Conservation (phyloP, 441 rosid species). For the Pelargonium cotyledonis region DNA sequence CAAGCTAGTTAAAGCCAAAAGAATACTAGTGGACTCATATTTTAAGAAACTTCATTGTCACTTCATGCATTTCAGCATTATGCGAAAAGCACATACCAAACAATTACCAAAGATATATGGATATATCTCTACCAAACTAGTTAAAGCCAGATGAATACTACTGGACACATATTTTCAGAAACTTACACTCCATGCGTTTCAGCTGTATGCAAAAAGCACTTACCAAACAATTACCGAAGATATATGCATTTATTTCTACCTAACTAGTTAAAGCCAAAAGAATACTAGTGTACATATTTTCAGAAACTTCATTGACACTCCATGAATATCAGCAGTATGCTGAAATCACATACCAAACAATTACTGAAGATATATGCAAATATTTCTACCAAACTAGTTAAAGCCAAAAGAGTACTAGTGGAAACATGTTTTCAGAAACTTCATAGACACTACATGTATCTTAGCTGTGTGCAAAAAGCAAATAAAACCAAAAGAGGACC, state of each 20-base stretch:
- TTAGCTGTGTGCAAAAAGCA: neutral
- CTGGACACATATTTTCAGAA: neutral
- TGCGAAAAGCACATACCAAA: too few relatives aligned
- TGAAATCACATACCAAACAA: too few relatives aligned
- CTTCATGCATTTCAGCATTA: neutral
- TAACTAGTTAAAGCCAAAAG: neutral
- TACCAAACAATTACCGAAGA: too few relatives aligned
- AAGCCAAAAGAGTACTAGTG: neutral
- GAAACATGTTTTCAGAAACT: neutral
- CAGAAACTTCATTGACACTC: neutral
- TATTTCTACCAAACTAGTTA: neutral
- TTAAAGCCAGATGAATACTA: neutral
- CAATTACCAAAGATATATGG: neutral
- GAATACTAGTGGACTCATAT: neutral
- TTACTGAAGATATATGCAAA: neutral
- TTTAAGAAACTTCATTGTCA: neutral
- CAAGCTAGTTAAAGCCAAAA: neutral
- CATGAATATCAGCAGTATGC: neutral
- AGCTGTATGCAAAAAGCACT: too few relatives aligned
- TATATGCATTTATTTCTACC: neutral
- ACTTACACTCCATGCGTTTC: neutral
- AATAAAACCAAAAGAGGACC: conserved; percentile 2
- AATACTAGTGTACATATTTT: neutral
- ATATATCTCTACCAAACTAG: neutral
- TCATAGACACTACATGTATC: neutral